Evolutionary conservation across 2,329 filamentous ascomycete genomes (phyloP), one percentile per base, ranked within the genome.

Genomic region (Colletotrichum ledebouriae): DNA sequence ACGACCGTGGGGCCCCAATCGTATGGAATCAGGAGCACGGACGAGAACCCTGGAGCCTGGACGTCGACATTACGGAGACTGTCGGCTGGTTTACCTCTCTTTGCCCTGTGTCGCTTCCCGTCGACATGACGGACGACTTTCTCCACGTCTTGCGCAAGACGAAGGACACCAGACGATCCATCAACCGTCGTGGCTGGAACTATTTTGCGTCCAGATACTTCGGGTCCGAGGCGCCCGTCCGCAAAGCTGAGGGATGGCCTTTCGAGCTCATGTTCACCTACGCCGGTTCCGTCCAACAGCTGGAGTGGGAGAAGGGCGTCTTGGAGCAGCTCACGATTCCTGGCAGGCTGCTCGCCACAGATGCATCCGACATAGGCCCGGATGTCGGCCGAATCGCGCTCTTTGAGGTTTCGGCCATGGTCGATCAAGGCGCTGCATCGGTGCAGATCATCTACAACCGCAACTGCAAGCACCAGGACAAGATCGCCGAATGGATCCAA

Each of bases 71-170:
- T 1, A 82, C 83, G 4, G 80, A 86, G 59, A 89, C 87, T 0
- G 86, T 89, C 0, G 87, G 87, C 2, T 89, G 86, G 86, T 88
- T 89, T 70, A 88, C 86, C 2, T 83, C 86, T 0, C 76, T 89
- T 12, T 86, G 83, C 56, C 87, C 87, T 0, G 77, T 89, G 6
- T 78, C 80, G 2, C 76, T 84, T 3, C 79, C 80, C 9, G 72
- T 82, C 1, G 80, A 83, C 2, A 49, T 49, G 57, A 75, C 79
- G 2, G 82, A 85, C 37, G 85, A 88, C 66, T 75, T 88, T 15
- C 75, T 87, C 44, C 78, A 84, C 12, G 82, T 85, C 0, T 75
- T 89, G 11, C 83, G 83, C n/a, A 77, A 82, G 25, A 78, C 87
- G 52, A 89, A 89, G 72, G 86, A 89, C 71, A 78, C 77, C 0